Evolutionary conservation across 257 asterid genomes (phyloP), one percentile per base, ranked within the genome.

Genomic region (Craterostigma plantagineum): DNA sequence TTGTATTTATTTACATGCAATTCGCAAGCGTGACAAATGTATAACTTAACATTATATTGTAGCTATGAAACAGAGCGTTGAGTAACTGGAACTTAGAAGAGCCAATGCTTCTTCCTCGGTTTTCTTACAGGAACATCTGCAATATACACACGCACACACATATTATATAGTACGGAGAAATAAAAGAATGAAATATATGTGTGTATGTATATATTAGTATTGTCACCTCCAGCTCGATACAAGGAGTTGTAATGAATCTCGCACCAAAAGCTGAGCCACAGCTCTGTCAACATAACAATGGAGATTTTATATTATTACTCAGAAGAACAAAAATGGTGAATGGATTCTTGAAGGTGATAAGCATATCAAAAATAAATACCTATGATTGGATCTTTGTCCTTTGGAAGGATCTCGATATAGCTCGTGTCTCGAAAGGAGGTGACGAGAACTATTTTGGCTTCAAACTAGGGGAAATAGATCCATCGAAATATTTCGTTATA

Each of bases 231-330:
- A 27, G 58, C 59, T 71, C 73, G 92, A 55, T 86, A 78, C 48
- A 86, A 52, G 7, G 94, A 86, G 46, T 81, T 86, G 49, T 86
- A 86, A 62, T 86, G 97, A 36, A 86, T 71, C 57, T 86, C 97
- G n/a, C 97, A 76, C 97, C 97, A 86, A 67, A 86, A 86, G 81
- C 97, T 86, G 64, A 86, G 76, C 94, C 97, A 86, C 54, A 81
- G 43, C 69, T 76, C 95, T 84, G 52, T 44, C 30, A 57, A 7
- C 16, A 60, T 43, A 46, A 33, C 9, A 14, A 11, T 7, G 10
- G 16, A 12, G 14, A 14, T 14, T 11, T 1, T 7, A n/a, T 11
- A n/a, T n/a, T n/a, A n/a, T n/a, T n/a, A 14, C 16, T 11, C 8
- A 16, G 13, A 11, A 11, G 3, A 7, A 16, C 1, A 11, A 40